Base-by-base conservation (phyloP, 441 rosid species). In the Pelargonium myrrhifolium region DNA sequence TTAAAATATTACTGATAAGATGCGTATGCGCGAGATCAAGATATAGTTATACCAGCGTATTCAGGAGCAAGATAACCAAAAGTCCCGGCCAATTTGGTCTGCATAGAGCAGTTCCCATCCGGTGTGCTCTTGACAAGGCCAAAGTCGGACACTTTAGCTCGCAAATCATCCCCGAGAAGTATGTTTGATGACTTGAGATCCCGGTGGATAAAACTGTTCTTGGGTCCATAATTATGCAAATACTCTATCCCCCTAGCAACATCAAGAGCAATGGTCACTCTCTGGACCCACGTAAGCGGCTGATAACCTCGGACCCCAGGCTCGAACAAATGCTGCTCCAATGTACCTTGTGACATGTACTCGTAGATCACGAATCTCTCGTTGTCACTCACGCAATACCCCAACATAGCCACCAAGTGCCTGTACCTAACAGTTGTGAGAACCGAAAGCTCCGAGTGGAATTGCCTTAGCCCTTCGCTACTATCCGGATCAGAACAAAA, bases 1-100 rank as follows among this genome's bases (percentile, higher is more conserved):
- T 1, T 24, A 24, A 24, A 24, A 24, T 24, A 24, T 1, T 24
- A 24, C 28, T 24, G 28, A 24, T 24, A 24, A 24, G 28, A 24
- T 24, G 28, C 28, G 28, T 24, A 24, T 24, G 28, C 1, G 28
- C 28, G 28, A n/a, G n/a, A n/a, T n/a, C n/a, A n/a, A n/a, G n/a
- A n/a, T n/a, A n/a, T n/a, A n/a, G n/a, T n/a, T 28, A 4, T 81
- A 89, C 98, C 91, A 17, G 97, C 97, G 74, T 93, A 90, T 69
- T 90, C 96, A 45, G 93, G 97, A 10, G 97, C 97, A 66, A 90
- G 92, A 79, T 93, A 93, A 43, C 98, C 97, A 53, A 90, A 90
- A 5, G 96, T 93, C 71, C 98, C 98, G 3, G 96, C 97, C 74
- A 93, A 74, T 72, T 87, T 79, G 21, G 98, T 89, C 74, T 90